phyloP scores from a whole-genome alignment of 2,329 filamentous ascomycete species.

The Penicillium digitatum region DNA sequence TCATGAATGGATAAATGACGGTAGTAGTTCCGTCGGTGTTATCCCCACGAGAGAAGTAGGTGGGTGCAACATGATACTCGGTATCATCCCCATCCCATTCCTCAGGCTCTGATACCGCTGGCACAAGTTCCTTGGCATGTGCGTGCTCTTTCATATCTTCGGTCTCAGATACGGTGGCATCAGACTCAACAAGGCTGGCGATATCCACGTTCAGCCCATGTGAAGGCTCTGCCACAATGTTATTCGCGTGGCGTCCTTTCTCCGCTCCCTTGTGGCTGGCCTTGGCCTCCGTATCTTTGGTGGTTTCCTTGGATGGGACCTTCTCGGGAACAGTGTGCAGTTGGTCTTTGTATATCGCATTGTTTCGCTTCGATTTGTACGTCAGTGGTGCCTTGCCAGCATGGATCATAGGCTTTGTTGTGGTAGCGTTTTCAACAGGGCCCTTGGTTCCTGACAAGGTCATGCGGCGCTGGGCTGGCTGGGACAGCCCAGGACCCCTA shows the following conservation, averaged over 20 bases:
- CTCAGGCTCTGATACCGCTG: constrained; percentile 52
- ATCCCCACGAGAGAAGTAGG: constrained; percentile 70
- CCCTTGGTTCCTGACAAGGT: constrained; percentile 40
- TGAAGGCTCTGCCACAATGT: constrained; percentile 5
- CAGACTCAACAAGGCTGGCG: constrained; percentile 16
- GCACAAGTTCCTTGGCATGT: constrained; percentile 21
- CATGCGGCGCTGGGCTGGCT: constrained; percentile 61
- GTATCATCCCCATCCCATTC: constrained; percentile 73
- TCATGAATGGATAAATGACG: constrained; percentile 64
- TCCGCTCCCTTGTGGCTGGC: constrained; percentile 9
- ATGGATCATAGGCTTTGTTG: constrained; percentile 29
- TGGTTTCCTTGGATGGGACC: constrained; percentile 31
- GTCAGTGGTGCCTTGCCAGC: constrained; percentile 33
- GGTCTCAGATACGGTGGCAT: constrained; percentile 12
- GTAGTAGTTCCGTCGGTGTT: constrained; percentile 64
- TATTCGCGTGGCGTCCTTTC: neutral
- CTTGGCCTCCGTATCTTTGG: constrained; percentile 9
- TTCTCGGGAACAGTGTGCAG: constrained; percentile 36
- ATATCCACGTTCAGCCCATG: neutral
- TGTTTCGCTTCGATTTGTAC: constrained; percentile 48
- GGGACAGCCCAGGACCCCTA: constrained; percentile 30
- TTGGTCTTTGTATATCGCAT: constrained; percentile 54
- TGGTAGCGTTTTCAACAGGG: constrained; percentile 34
- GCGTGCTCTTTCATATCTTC: constrained; percentile 12
- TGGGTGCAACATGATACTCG: constrained; percentile 72